Base-by-base conservation (phyloP, 495 filamentous ascomycete species). In the Tuber melanosporum region DNA sequence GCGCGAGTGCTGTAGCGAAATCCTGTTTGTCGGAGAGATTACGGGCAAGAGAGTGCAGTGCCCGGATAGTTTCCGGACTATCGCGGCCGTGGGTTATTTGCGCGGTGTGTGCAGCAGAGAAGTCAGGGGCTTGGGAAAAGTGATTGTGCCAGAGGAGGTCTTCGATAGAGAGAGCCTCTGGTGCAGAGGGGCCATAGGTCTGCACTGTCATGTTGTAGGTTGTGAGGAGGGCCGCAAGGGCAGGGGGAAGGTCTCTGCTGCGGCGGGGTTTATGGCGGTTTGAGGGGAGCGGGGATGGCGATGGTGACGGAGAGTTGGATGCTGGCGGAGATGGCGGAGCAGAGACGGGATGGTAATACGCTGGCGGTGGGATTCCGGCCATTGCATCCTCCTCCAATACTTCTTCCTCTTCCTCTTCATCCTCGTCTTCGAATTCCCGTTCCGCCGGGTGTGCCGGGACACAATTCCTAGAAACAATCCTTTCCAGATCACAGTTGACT, bases 381-480 rank as follows among this genome's bases (percentile, higher is more conserved):
- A 62, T 42, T n/a, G 41, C 73, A 66, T 66, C 57, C 26, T 66
- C 57, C 15, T 66, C 57, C 57, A 32, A 32, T 66, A 0, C n/a
- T 17, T 32, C 57, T 66, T 32, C 57, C 57, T 66, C 57, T 32
- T 66, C 57, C 57, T 32, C 57, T 1, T 17, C 26, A 6, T 66
- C 57, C 12, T 66, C 57, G 57, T 15, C 57, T 32, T 66, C 57
- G 57, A 32, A 66, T 32, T 32, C n/a, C 12, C 3, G 26, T 66
- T 66, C 57, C 57, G n/a, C 26, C 26, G n/a, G 26, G 26, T 66
- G 57, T 9, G 57, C 57, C 57, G 57, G 32, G 57, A 12, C 26
- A 66, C 57, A 66, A 66, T 66, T 66, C 57, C 57, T 32, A 41
- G 46, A 15, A 74, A 74, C 43, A 46, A 46, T 57, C 47, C 73